Conservation (phyloP, 768 basidiomycete species). For the Epithele typhae region DNA sequence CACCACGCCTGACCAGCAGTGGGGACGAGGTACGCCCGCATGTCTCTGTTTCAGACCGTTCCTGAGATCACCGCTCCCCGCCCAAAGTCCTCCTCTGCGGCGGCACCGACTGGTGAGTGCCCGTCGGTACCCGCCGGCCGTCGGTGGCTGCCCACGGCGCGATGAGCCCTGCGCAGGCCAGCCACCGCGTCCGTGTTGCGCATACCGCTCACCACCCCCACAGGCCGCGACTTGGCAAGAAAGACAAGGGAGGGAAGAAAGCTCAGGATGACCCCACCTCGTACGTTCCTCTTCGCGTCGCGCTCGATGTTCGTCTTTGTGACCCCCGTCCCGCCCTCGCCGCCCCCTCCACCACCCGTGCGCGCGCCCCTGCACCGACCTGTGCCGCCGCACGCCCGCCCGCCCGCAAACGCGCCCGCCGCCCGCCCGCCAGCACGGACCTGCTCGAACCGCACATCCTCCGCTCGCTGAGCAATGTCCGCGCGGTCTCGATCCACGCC, state of each 20-base stretch:
- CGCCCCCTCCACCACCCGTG: too few species aligned
- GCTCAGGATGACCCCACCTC: conserved; percentile 36
- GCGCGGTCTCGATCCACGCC: conserved; percentile 65
- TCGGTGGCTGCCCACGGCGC: conserved; percentile 4
- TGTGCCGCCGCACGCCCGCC: too few species aligned
- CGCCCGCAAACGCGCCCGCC: too few species aligned
- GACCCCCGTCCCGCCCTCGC: too few species aligned
- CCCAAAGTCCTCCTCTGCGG: conserved; percentile 74
- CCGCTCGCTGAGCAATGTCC: conserved; percentile 81
- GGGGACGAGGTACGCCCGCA: conserved; percentile 18
- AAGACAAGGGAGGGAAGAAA: conserved; percentile 56
- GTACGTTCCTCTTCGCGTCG: conserved; percentile 4
- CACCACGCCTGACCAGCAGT: conserved; percentile 7
- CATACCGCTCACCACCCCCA: not conserved
- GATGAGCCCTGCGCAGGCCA: conserved; percentile 8
- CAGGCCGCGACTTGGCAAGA: conserved; percentile 76
- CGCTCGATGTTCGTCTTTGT: too few species aligned
- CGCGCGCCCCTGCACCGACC: too few species aligned
- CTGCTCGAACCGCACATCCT: conserved; percentile 86
- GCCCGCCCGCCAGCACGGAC: conserved; percentile 50
- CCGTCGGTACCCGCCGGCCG: not conserved
- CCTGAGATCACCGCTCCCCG: conserved; percentile 4
- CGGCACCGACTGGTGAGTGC: conserved; percentile 79
- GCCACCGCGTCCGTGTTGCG: conserved; percentile 4
- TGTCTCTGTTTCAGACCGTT: not conserved